phyloP scores from a whole-genome alignment of 108 stramenopile species.

The Ochromonas danica region DNA sequence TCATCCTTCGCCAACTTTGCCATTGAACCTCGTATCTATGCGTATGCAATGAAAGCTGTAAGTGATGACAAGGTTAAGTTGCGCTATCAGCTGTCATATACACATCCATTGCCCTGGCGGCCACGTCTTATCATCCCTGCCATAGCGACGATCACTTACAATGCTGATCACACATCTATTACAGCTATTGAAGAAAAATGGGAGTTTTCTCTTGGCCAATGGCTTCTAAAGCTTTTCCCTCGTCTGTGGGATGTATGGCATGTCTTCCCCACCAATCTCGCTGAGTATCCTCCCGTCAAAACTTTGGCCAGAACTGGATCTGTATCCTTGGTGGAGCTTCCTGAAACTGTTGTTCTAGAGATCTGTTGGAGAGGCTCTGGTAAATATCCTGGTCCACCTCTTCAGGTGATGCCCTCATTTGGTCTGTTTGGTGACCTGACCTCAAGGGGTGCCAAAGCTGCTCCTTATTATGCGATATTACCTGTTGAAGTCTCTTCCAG shows the following conservation, averaged over 20 bases:
- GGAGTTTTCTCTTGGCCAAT: background rate
- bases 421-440: background rate
- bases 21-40: no score
- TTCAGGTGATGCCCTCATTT: background rate
- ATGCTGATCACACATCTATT: background rate
- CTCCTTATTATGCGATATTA: background rate
- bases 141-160: background rate
- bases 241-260: background rate
- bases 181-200: background rate
- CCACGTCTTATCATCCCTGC: background rate
- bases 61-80: background rate
- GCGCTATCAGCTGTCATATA: background rate
- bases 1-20: no score
- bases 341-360: background rate
- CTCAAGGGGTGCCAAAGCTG: background rate
- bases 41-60: no score
- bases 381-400: background rate
- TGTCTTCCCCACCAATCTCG: background rate
- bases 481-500: background rate
- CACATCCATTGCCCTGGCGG: background rate
- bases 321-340: background rate
- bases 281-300: background rate
- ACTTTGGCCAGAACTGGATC: background rate
- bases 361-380: background rate
- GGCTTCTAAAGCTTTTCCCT: background rate